A percentile compares a stretch with the other conserved stretches of the same genome.
Conservation (phyloP, 306 rosid genomes). For the Pterocarpus santalinus region DNA sequence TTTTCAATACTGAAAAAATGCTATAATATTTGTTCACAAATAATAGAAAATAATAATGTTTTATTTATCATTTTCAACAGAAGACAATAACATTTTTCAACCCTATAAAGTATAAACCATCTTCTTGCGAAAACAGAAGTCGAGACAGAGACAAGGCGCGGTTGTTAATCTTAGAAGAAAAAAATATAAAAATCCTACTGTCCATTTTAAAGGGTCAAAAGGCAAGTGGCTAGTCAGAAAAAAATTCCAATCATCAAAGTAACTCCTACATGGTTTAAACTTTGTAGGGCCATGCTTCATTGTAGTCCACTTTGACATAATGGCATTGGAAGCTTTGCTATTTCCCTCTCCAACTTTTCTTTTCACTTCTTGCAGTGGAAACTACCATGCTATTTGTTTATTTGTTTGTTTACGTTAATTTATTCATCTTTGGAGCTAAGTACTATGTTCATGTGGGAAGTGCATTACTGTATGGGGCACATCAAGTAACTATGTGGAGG, state of each 20-base stretch:
- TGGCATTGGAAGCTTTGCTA: conserved; percentile 47
- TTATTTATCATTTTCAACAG: neutral
- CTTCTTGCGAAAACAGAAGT: conserved; percentile 8
- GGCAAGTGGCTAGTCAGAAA: conserved; percentile 25
- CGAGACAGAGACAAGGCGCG: neutral
- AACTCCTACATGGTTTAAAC: conserved; percentile 36
- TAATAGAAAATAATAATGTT: neutral
- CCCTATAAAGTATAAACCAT: neutral
- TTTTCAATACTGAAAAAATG: neutral
- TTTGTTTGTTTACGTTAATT: neutral
- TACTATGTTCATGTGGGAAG: conserved; percentile 46
- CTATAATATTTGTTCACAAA: neutral
- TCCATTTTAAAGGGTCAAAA: conserved; percentile 18
- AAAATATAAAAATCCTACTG: neutral
- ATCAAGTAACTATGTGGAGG: conserved; percentile 51
- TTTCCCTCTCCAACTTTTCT: conserved; percentile 43
- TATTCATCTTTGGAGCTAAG: conserved; percentile 39
- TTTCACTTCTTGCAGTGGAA: conserved; percentile 28
- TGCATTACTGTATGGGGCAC: conserved; percentile 51
- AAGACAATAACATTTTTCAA: neutral
- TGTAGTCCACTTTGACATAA: conserved; percentile 55
- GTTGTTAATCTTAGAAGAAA: neutral
- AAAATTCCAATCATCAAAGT: conserved; percentile 29
- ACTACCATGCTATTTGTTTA: conserved; percentile 13
- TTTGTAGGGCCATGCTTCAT: conserved; percentile 59